These are phyloP conservation scores for Trichophyton equinum DNA, from an alignment of 2,329 filamentous ascomycete genomes.

Conservation along the genomic window DNA sequence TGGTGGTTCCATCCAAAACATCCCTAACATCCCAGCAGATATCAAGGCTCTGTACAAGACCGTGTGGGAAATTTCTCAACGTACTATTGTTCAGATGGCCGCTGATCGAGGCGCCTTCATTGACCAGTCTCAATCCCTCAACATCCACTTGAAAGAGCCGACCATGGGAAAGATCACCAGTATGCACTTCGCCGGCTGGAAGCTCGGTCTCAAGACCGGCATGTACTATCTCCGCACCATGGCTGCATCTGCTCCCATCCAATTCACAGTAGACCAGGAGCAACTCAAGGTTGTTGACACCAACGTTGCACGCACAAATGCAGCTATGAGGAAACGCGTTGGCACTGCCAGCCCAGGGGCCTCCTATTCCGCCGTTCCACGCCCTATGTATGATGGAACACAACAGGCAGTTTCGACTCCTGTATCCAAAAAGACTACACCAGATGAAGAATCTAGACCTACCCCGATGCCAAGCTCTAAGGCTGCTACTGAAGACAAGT, in stretches of 20 bases:
- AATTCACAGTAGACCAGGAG: constrained; percentile 98
- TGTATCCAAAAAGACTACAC: constrained; percentile 43
- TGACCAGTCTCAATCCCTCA: constrained; percentile 96
- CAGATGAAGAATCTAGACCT: constrained; percentile 50
- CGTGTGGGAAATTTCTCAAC: constrained; percentile 97
- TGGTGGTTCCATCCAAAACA: constrained; percentile 88
- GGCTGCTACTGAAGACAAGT: constrained; percentile 23
- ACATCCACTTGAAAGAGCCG: constrained; percentile 98
- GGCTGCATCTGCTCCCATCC: constrained; percentile 90
- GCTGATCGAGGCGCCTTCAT: constrained; percentile 97
- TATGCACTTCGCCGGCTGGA: constrained; percentile 99
- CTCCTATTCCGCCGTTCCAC: constrained; percentile 49
- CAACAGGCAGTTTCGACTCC: constrained; percentile 50
- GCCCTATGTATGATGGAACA: constrained; percentile 45
- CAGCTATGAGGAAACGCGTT: constrained; percentile 55
- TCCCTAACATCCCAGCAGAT: constrained; percentile 89
- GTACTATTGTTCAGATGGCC: constrained; percentile 91
- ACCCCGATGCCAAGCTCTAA: constrained; percentile 31
- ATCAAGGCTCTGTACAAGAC: constrained; percentile 99
- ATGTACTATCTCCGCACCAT: constrained; percentile 99
- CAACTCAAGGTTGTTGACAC: constrained; percentile 78
- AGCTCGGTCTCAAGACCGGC: constrained; percentile 96
- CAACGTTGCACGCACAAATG: constrained; percentile 52
- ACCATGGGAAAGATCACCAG: constrained; percentile 99
- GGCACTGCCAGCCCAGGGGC: constrained; percentile 46